Evolutionary conservation across 2,329 filamentous ascomycete species (phyloP).

Genomic region (Corinectria fuckeliana): DNA sequence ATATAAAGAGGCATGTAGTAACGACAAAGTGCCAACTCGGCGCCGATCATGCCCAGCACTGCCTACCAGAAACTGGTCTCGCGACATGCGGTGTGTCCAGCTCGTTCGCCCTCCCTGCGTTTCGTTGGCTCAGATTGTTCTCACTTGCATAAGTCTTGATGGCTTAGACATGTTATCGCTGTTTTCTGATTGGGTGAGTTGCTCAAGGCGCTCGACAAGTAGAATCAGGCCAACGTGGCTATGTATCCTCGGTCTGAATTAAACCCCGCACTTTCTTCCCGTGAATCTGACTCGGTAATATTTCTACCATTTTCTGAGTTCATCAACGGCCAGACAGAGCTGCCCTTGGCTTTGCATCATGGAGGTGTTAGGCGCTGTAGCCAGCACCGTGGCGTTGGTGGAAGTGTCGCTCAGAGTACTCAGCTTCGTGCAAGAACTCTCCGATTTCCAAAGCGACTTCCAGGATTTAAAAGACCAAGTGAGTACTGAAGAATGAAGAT

Average conservation of each 20-base stretch:
- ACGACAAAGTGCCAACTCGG: not conserved
- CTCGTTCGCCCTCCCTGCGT: not conserved
- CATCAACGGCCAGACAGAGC: too few species aligned
- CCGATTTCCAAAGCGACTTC: conserved; percentile 2
- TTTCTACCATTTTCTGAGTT: not conserved
- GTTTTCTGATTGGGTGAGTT: not conserved
- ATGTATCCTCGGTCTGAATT: not conserved
- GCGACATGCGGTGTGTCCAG: not conserved
- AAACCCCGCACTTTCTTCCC: not conserved
- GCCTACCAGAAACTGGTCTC: too few species aligned
- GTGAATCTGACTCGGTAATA: not conserved
- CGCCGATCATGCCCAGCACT: not conserved
- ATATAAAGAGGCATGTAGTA: too few species aligned
- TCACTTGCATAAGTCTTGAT: not conserved
- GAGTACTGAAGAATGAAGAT: too few species aligned
- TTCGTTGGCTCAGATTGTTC: not conserved
- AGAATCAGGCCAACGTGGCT: not conserved
- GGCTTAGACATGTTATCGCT: not conserved
- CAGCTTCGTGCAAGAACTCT: conserved; percentile 11
- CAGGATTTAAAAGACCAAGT: not conserved
- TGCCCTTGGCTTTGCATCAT: not conserved
- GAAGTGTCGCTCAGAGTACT: conserved; percentile 14
- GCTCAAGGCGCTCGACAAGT: not conserved
- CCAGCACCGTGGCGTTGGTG: conserved; percentile 18
- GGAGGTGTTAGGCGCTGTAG: conserved; percentile 22